phyloP scores from a whole-genome alignment of 1,139 yeast species.

The Meyerozyma sp. region DNA sequence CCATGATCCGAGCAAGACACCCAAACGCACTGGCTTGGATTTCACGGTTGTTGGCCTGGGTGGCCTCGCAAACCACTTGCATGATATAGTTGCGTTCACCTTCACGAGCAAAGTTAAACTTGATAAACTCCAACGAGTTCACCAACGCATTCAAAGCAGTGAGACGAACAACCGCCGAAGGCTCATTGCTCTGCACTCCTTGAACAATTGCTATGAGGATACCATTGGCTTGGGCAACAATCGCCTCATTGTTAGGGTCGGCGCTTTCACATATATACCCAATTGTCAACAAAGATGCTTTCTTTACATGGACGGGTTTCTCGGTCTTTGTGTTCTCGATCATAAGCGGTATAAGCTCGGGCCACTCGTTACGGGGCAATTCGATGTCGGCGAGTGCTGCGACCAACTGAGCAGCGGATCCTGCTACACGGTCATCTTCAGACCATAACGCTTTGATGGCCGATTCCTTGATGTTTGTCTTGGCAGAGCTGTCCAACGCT shows the following conservation, averaged over 20 bases:
- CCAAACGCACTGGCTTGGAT: slow-evolving; percentile 95
- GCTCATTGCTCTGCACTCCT: slow-evolving; percentile 85
- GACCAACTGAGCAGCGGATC: slow-evolving; percentile 87
- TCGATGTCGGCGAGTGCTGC: slow-evolving; percentile 97
- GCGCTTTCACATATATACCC: slow-evolving; percentile 96
- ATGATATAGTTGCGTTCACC: slow-evolving; percentile 94
- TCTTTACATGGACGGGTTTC: slow-evolving; percentile 72
- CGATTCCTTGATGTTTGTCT: slow-evolving; percentile 60
- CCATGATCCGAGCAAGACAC: slow-evolving; percentile 89
- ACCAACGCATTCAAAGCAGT: slow-evolving; percentile 92
- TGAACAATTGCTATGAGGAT: slow-evolving; percentile 93
- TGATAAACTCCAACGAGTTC: slow-evolving; percentile 85
- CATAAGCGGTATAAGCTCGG: slow-evolving; percentile 72
- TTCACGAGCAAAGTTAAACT: slow-evolving; percentile 82
- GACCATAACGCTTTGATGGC: slow-evolving; percentile 64
- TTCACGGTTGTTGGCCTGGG: slow-evolving; percentile 78
- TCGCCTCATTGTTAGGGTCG: slow-evolving; percentile 76
- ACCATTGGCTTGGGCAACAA: slow-evolving; percentile 83
- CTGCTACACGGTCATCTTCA: slow-evolving; percentile 74
- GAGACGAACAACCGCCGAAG: slow-evolving; percentile 67
- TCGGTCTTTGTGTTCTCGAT: slow-evolving; percentile 81
- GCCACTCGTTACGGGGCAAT: slow-evolving; percentile 85
- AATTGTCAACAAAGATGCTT: slow-evolving; percentile 81
- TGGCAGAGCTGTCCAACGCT: slow-evolving; percentile 47
- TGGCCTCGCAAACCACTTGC: slow-evolving; percentile 99